Evolutionary conservation across 1,139 yeast species (phyloP), one percentile per base, ranked within the genome.

Genomic region (Pichia sp.): DNA sequence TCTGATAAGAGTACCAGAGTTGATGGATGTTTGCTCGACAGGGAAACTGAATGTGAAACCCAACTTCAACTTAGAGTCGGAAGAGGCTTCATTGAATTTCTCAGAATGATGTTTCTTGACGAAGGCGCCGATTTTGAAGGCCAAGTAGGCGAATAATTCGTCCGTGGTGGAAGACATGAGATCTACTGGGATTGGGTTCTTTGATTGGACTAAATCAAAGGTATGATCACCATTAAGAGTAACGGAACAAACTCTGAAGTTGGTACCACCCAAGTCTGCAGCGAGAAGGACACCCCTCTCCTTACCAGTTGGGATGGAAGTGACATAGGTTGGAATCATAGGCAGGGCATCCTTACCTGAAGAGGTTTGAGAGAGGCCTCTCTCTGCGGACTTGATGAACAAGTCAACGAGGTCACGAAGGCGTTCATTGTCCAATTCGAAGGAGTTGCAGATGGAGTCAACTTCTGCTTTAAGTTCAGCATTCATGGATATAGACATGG

Each of bases 11-110:
- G 72, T 76, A 41, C 97, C 97, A 9, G 74, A 65, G 54, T 77
- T 72, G 47, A 88, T 64, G 4, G 85, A 81, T 17, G 84, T 77
- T 63, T 88, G 97, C 46, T 79, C 72, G 20, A 86, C 87, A 2
- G 97, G 97, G 69, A 87, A 88, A 12, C 93, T 79, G 54, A 88
- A 88, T 1, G 96, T 87, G 63, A 88, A 86, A 2, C 97, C 96
- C 62, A 88, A 60, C 53, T 82, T 83, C 55, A 82, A 69, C 15
- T 56, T 51, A 6, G 57, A 51, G 35, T 56, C 51, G 34, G 47
- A 35, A 5, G 23, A 22, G 11, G 35, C 50, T 12, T 51, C 55
- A 9, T 45, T 49, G 14, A 60, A 56, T 34, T 71, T 77, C 5
- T 59, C 55, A 19, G 39, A 33, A 55, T 85, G 94, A 53, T 80